A percentile compares a stretch with the other conserved stretches of the same genome.
These are phyloP conservation scores for Carex kokanica DNA, from an alignment of 176 grass and related monocot species.

Conservation along the genomic window DNA sequence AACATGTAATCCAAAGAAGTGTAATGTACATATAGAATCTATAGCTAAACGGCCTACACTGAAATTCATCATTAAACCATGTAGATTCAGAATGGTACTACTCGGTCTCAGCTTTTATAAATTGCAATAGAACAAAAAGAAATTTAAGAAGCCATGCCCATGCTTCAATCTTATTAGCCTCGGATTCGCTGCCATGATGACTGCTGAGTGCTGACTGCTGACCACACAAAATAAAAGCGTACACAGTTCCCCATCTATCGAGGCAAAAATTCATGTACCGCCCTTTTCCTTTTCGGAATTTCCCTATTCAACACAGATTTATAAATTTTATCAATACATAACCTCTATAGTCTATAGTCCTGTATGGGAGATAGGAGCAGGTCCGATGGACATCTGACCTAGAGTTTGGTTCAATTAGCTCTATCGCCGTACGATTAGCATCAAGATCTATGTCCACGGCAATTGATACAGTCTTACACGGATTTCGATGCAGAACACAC, in stretches of 20 bases:
- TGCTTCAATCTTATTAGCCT: constrained; percentile 25
- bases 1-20: no score
- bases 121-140: constrained; percentile 23
- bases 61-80: constrained; percentile 21
- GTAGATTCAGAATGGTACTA: constrained; percentile 17
- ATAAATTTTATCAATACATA: neutral
- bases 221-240: constrained; percentile 22
- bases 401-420: no score
- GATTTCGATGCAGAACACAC: no score
- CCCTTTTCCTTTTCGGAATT: neutral
- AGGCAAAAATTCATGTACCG: neutral
- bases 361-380: no score
- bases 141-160: constrained; percentile 30
- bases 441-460: no score
- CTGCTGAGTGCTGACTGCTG: constrained; percentile 12
- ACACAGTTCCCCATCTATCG: constrained; percentile 15
- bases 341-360: no score
- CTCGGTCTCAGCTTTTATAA: constrained; percentile 14
- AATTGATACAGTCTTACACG: no score
- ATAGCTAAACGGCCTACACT: neutral
- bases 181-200: constrained; percentile 56
- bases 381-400: no score
- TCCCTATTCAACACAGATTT: neutral
- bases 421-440: no score
- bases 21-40: no score